Conservation (phyloP, 345 rosid species). For the Cardiospermum halicacabum region DNA sequence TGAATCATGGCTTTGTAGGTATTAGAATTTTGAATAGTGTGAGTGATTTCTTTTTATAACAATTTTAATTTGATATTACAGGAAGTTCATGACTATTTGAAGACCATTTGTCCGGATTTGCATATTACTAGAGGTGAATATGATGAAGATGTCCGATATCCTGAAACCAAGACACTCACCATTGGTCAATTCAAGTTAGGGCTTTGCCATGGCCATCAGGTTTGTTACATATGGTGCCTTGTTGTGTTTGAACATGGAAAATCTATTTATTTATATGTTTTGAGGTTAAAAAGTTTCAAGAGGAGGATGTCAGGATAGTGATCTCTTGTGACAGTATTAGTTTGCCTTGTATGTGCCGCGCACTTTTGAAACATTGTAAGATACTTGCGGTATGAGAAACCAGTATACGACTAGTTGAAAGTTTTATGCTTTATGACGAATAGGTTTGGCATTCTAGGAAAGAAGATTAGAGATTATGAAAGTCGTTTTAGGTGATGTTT, state of each 20-base stretch:
- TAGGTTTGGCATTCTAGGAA: neutral
- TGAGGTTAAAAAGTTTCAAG: neutral
- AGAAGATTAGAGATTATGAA: neutral
- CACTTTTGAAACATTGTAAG: neutral
- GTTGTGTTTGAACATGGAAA: neutral
- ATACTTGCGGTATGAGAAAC: neutral
- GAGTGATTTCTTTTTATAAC: constrained; percentile 9
- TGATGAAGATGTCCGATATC: constrained; percentile 78
- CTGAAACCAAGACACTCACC: constrained; percentile 79
- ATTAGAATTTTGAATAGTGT: neutral
- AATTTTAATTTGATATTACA: constrained; percentile 23
- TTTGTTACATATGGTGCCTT: constrained; percentile 11
- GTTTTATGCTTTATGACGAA: neutral
- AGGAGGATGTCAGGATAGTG: neutral
- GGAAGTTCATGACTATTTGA: constrained; percentile 97
- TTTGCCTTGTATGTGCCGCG: neutral
- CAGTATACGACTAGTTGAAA: neutral
- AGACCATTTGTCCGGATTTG: constrained; percentile 82
- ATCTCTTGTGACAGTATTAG: neutral
- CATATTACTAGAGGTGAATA: constrained; percentile 84
- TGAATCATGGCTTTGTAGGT: neutral
- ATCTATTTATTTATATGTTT: neutral
- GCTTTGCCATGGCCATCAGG: constrained; percentile 97
- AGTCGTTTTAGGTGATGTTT: neutral
- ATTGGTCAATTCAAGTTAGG: constrained; percentile 97